Evolutionary conservation across 2,329 filamentous ascomycete species (phyloP), one percentile per base, ranked within the genome.

Genomic region (Coniosporium tulheliwenetii): DNA sequence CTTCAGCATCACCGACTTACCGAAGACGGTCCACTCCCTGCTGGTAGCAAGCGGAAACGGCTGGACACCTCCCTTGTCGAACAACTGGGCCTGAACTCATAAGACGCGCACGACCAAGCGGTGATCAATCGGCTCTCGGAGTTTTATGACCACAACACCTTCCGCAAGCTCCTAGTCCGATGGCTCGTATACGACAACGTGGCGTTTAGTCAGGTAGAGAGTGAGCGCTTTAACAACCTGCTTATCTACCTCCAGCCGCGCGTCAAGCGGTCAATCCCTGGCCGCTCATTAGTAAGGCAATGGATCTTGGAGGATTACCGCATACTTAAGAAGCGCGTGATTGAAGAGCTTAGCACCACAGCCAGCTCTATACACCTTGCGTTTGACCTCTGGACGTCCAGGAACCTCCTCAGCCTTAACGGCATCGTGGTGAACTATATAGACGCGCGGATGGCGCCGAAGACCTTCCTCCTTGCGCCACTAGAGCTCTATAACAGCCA

Each of bases 391-490:
- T n/a, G n/a, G n/a, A n/a, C n/a, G n/a, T n/a, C n/a, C n/a, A n/a
- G n/a, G n/a, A n/a, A n/a, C n/a, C n/a, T n/a, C n/a, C n/a, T n/a
- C n/a, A n/a, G n/a, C n/a, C n/a, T 49, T 9, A 34, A 40, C 38
- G 45, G 46, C 10, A 9, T 48, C 7, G 37, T 42, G 12, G 46
- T 41, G 15, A 41, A 43, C 39, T 49, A 44, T 36, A 44, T 47
- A 37, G 38, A 44, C 39, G 30, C 14, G n/a, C 12, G 14, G 10
- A 40, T 41, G 32, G 41, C 41, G 34, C 38, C 38, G n/a, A 36
- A 14, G 19, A 44, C 31, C 19, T 37, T 43, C 7, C 36, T 48
- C 16, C 42, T 48, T 7, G 38, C 35, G 12, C 41, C 46, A 36
- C 43, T 40, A 34, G 13, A 36, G n/a, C 40, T 45, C 30, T 4